These are phyloP conservation scores for Aethionema arabicum DNA, from an alignment of 345 rosid species.

Conservation along the genomic window DNA sequence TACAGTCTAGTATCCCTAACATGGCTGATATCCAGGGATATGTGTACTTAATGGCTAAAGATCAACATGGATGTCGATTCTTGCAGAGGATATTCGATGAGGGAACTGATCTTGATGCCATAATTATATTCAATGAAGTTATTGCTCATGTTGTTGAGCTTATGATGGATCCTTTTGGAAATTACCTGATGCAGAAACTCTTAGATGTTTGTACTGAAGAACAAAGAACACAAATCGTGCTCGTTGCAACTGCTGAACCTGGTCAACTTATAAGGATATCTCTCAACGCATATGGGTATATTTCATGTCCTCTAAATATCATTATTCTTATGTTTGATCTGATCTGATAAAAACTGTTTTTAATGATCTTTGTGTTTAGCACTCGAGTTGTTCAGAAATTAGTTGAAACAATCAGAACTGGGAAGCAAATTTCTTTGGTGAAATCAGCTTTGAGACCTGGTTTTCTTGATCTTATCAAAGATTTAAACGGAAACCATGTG, in stretches of 20 bases:
- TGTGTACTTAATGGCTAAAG: slow-evolving; percentile 49
- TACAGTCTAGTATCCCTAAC: slow-evolving; percentile 31
- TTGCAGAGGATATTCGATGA: slow-evolving; percentile 51
- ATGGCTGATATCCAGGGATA: slow-evolving; percentile 42
- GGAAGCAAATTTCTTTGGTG: slow-evolving; percentile 54
- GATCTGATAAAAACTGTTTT: neutral
- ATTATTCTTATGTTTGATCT: slow-evolving; percentile 2
- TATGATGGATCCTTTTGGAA: slow-evolving; percentile 59
- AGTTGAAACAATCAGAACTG: slow-evolving; percentile 61
- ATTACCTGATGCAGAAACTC: slow-evolving; percentile 54
- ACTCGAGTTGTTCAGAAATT: slow-evolving; percentile 71
- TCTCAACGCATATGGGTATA: slow-evolving; percentile 56
- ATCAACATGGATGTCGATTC: slow-evolving; percentile 59
- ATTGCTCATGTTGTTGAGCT: slow-evolving; percentile 56
- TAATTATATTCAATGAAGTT: slow-evolving; percentile 47
- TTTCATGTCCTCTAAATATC: neutral
- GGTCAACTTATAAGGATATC: slow-evolving; percentile 53
- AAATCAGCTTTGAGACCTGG: slow-evolving; percentile 59
- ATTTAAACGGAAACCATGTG: slow-evolving; percentile 76
- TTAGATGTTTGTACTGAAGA: slow-evolving; percentile 58
- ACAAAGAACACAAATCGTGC: slow-evolving; percentile 49
- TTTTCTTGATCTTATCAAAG: slow-evolving; percentile 56
- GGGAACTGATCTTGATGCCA: slow-evolving; percentile 46
- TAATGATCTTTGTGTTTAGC: slow-evolving; percentile 31
- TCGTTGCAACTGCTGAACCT: slow-evolving; percentile 42